phyloP scores from a whole-genome alignment of 2,329 filamentous ascomycete species.

The Cladobotryum protrusum region DNA sequence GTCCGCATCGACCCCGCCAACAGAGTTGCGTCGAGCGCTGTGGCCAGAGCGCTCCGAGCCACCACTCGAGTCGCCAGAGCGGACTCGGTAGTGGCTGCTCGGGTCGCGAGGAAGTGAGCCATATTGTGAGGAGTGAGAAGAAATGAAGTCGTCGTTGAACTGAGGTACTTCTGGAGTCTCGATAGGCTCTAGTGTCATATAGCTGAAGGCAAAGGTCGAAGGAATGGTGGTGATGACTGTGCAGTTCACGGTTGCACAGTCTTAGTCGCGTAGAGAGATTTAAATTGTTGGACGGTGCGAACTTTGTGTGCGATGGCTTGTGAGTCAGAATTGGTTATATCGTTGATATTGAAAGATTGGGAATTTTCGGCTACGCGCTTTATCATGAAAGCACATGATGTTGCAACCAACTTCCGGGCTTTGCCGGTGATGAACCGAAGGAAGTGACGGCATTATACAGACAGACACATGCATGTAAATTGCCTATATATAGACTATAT shows the following conservation, averaged over 20 bases:
- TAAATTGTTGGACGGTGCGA: neutral
- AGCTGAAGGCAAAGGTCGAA: slow-evolving; percentile 39
- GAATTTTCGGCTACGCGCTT: slow-evolving; percentile 19
- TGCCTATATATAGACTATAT: too few relatives aligned
- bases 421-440: slow-evolving; percentile 25
- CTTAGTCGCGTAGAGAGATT: slow-evolving; percentile 19
- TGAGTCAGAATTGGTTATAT: slow-evolving; percentile 1
- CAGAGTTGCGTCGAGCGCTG: slow-evolving; percentile 21
- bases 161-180: slow-evolving; percentile 40
- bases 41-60: slow-evolving; percentile 31
- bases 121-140: slow-evolving; percentile 45
- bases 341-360: slow-evolving; percentile 12
- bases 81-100: slow-evolving; percentile 30
- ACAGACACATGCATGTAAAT: neutral
- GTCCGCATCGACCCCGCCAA: slow-evolving; percentile 32
- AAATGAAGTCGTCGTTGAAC: slow-evolving; percentile 28
- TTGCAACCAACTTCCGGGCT: slow-evolving; percentile 12
- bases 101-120: slow-evolving; percentile 44
- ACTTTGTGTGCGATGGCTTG: neutral
- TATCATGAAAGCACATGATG: slow-evolving; percentile 5
- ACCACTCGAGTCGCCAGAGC: slow-evolving; percentile 28
- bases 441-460: slow-evolving; percentile 11
- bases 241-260: slow-evolving; percentile 48
- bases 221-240: slow-evolving; percentile 39
- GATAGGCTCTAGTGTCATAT: slow-evolving; percentile 57